These are phyloP conservation scores for Aureobasidium sp. DNA, from an alignment of 2,329 filamentous ascomycete genomes.

Conservation along the genomic window DNA sequence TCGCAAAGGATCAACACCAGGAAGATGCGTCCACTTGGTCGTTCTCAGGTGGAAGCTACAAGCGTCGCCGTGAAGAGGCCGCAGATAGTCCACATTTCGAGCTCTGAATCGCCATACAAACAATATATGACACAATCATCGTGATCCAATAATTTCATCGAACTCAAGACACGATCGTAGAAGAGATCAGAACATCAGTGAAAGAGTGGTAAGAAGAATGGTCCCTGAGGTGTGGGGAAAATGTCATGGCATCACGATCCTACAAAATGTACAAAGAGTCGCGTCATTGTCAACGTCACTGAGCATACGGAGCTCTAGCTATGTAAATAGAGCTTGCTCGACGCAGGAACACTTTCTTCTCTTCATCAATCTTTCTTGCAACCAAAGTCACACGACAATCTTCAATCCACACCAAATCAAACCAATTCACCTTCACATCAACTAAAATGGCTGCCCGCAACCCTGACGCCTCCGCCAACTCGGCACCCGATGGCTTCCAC, in stretches of 20 bases:
- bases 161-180: not conserved
- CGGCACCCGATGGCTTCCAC: slow-evolving; percentile 5
- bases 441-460: slow-evolving; percentile 2
- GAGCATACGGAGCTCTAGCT: not conserved
- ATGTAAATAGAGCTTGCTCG: not conserved
- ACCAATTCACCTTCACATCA: not conserved
- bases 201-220: not conserved
- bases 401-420: not conserved
- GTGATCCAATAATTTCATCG: not conserved
- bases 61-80: slow-evolving; percentile 1
- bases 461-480: not conserved
- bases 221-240: not conserved
- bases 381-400: not conserved
- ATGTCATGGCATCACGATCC: not conserved
- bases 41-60: not conserved
- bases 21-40: too few species aligned
- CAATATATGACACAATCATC: not conserved
- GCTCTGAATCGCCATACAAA: not conserved
- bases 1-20: too few species aligned
- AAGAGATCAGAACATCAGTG: not conserved
- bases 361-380: not conserved
- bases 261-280: not conserved
- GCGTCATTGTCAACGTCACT: not conserved
- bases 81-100: not conserved
- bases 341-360: not conserved